A percentile compares a stretch with the other conserved stretches of the same genome.
These are phyloP conservation scores for Pleurotus ostreatus DNA, from an alignment of 768 basidiomycete genomes.

Conservation along the genomic window DNA sequence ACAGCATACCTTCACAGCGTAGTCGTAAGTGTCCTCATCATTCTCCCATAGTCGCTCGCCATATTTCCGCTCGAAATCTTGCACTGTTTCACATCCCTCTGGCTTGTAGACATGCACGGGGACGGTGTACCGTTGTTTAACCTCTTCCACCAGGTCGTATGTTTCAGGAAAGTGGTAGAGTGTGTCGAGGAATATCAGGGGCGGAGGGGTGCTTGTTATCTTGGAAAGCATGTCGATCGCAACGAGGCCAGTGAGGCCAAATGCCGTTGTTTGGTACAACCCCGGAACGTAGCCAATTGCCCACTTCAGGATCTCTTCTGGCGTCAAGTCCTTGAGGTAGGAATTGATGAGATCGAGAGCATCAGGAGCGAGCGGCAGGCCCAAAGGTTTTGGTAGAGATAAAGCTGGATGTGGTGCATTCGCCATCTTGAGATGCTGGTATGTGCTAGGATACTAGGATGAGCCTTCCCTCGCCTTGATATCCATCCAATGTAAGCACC, in stretches of 20 bases:
- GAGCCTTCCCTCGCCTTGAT: neutral
- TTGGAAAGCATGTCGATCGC: conserved; percentile 94
- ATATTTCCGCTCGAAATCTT: conserved; percentile 76
- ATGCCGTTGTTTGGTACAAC: conserved; percentile 92
- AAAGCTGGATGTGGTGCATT: neutral
- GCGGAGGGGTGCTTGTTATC: conserved; percentile 62
- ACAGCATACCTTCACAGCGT: conserved; percentile 73
- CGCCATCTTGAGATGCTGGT: neutral
- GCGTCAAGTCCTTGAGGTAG: conserved; percentile 64
- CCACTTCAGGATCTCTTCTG: conserved; percentile 87
- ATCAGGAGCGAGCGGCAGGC: conserved; percentile 53
- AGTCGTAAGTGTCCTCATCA: conserved; percentile 88
- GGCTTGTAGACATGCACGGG: conserved; percentile 79
- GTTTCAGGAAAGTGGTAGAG: conserved; percentile 96
- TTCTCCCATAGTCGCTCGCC: conserved; percentile 84
- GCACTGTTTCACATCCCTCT: conserved; percentile 55
- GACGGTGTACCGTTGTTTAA: conserved; percentile 69
- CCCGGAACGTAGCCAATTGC: conserved; percentile 73
- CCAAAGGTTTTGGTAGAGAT: conserved; percentile 38
- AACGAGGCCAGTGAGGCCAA: conserved; percentile 92
- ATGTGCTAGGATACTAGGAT: neutral
- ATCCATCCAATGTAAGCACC: neutral
- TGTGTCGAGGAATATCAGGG: conserved; percentile 95
- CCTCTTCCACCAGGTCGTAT: conserved; percentile 82
- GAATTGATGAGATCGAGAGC: conserved; percentile 69